Base-by-base conservation (phyloP, 2,329 filamentous ascomycete genomes). In the Colletotrichum neosansevieriae region DNA sequence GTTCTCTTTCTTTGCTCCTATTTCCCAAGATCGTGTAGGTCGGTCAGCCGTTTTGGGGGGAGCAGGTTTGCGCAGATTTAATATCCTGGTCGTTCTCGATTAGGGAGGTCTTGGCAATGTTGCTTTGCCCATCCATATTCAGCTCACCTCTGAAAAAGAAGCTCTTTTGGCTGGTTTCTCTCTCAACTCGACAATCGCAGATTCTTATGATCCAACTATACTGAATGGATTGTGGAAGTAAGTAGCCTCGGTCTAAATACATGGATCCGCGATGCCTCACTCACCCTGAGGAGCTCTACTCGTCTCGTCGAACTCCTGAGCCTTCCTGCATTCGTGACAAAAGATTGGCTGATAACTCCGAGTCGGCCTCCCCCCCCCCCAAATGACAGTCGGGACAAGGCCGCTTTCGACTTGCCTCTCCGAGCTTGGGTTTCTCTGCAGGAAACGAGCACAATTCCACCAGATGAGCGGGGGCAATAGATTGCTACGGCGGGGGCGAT, bases 21-120 rank as follows among this genome's bases (percentile, higher is more conserved):
- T 21, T 21, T 21, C 21, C 21, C 21, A 21, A 21, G 21, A 3
- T 2, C 21, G 21, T 21, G 3, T 21, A 21, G 21, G 3, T 21
- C 21, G 4, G 24, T 24, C 24, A 24, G 4, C 24, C 24, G 24
- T 24, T 24, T 5, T 24, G 32, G 10, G 12, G 15, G 12, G 64
- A 63, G 64, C 59, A 64, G 3, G 19, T 64, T 67, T 67, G 40
- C 65, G 65, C 47, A 64, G 40, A 15, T 67, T 64, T 45, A 44
- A 11, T 38, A 64, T n/a, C 65, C 65, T n/a, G 24, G 64, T 50
- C 10, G 19, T 2, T 24, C 13, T 54, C 15, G 13, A 21, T 34
- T 53, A 45, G 65, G 60, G 24, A 45, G 19, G 50, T 45, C 58
- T 58, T 58, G 53, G 60, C 53, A 40, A 45, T 51, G 21, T 38